A percentile compares a stretch with the other conserved stretches of the same genome.
phyloP scores from a whole-genome alignment of 768 basidiomycete species.

The Rhizopogon vesiculosus region DNA sequence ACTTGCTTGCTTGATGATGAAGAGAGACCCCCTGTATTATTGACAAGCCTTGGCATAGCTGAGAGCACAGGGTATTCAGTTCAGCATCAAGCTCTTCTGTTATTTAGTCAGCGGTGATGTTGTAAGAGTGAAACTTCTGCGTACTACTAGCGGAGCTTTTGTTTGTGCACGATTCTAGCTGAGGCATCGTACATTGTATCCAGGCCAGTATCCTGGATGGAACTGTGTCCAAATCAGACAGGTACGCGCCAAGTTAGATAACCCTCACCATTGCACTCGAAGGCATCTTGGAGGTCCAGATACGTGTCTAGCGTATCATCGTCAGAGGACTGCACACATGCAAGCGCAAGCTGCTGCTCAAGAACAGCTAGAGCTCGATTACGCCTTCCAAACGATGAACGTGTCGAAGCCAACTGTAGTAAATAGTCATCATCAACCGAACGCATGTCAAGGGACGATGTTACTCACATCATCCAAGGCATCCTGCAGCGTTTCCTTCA shows the following conservation, averaged over 20 bases:
- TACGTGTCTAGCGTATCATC: conserved; percentile 49
- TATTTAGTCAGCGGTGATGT: conserved; percentile 3
- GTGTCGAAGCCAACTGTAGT: conserved; percentile 58
- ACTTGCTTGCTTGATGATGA: conserved; percentile 64
- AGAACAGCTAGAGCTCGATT: conserved; percentile 51
- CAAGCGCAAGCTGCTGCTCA: conserved; percentile 49
- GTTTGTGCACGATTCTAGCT: conserved; percentile 45
- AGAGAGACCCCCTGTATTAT: conserved; percentile 76
- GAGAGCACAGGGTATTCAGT: conserved; percentile 40
- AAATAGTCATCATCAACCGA: conserved; percentile 7
- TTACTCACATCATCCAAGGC: conserved; percentile 64
- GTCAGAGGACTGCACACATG: conserved; percentile 39
- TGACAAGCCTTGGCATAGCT: conserved; percentile 55
- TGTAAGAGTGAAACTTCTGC: background rate
- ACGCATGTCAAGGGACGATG: background rate
- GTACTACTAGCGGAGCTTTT: conserved; percentile 42
- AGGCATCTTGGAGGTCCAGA: conserved; percentile 66
- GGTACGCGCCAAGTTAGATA: background rate
- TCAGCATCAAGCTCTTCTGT: conserved; percentile 45
- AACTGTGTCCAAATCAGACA: conserved; percentile 39
- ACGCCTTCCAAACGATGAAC: conserved; percentile 47
- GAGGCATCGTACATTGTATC: conserved; percentile 47
- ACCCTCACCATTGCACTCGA: conserved; percentile 75
- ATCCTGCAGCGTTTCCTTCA: conserved; percentile 50
- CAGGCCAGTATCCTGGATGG: conserved; percentile 61